Evolutionary conservation across 2,329 filamentous ascomycete genomes (phyloP).

Genomic region (Botrytis fabae): DNA sequence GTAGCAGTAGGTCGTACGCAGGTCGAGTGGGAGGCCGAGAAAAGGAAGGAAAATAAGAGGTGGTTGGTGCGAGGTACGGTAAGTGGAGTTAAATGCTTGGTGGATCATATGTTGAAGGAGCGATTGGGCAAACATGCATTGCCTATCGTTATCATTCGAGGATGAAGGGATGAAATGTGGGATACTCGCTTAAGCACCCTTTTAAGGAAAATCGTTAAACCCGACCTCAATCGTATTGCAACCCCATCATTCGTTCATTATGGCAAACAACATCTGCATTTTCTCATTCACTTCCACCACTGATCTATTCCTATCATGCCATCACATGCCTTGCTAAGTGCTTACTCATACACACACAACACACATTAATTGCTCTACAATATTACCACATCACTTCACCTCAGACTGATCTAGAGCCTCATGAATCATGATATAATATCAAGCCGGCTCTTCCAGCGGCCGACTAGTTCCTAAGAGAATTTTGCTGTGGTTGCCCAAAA

Average conservation of each 20-base stretch:
- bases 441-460: too few relatives aligned
- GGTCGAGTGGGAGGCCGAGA: neutral
- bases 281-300: neutral
- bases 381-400: neutral
- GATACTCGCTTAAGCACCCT: neutral
- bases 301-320: neutral
- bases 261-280: neutral
- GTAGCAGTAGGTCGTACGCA: neutral
- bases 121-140: neutral
- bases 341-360: neutral
- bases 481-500: neutral
- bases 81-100: neutral
- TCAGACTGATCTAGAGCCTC: neutral
- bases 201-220: neutral
- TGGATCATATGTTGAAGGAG: neutral
- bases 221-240: neutral
- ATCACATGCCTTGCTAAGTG: neutral
- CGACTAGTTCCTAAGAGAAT: neutral
- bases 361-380: neutral
- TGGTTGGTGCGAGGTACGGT: slow-evolving; percentile 18
- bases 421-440: neutral
- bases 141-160: neutral
- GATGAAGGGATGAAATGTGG: neutral
- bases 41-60: slow-evolving; percentile 4
- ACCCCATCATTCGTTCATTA: neutral